phyloP scores from a whole-genome alignment of 2,329 filamentous ascomycete species.

The Dendrostoma leiphaemia region DNA sequence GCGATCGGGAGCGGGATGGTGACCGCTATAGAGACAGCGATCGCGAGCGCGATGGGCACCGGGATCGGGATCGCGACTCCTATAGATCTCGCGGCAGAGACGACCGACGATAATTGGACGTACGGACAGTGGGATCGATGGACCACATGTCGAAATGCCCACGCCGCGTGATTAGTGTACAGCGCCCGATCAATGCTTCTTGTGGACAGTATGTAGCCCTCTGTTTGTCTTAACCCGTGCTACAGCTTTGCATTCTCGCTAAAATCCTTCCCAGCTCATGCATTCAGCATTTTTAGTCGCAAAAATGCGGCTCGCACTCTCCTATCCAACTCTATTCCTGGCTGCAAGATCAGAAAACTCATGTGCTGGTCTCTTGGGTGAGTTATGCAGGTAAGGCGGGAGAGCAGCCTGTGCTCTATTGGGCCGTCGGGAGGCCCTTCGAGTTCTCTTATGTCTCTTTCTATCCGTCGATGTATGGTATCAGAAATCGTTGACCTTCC shows the following conservation, averaged over 20 bases:
- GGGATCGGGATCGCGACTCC: slow-evolving; percentile 8
- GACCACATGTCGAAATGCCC: not conserved
- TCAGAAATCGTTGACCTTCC: no score
- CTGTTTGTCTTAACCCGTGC: not conserved
- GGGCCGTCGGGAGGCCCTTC: no score
- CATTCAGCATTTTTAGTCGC: not conserved
- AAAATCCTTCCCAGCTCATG: not conserved
- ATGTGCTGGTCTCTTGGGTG: no score
- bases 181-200: no score
- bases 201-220: not conserved
- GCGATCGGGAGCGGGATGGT: slow-evolving; percentile 40
- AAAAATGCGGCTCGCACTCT: not conserved
- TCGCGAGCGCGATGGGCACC: slow-evolving; percentile 10
- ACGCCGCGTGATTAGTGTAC: not conserved
- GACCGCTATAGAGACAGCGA: slow-evolving; percentile 28
- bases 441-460: no score
- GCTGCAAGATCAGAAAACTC: no score
- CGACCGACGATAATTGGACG: slow-evolving; percentile 5
- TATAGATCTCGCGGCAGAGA: slow-evolving; percentile 12
- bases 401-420: no score
- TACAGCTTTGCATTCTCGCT: not conserved
- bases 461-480: no score
- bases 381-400: no score
- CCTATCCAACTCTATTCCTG: no score
- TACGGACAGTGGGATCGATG: not conserved